Evolutionary conservation across 495 filamentous ascomycete species (phyloP).

Genomic region (Usnea hakonensis): DNA sequence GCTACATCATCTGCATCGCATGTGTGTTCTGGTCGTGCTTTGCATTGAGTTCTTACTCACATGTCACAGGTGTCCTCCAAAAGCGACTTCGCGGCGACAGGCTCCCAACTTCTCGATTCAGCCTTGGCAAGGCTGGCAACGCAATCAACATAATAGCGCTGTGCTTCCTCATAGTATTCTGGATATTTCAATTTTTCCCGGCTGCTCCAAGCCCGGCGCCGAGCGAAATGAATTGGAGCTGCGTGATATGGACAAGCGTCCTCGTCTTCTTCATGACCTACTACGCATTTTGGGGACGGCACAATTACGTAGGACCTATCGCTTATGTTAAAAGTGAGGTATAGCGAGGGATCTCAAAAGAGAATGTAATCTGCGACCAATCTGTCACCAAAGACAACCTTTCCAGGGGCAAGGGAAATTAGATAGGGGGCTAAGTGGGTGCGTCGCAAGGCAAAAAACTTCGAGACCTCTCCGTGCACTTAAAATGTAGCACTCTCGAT

Average conservation of each 20-base stretch:
- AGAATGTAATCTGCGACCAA: no score
- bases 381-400: no score
- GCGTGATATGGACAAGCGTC: constrained; percentile 24
- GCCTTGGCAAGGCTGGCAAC: constrained; percentile 33
- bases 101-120: constrained; percentile 35
- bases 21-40: constrained; percentile 27
- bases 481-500: no score
- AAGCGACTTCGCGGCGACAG: constrained; percentile 25
- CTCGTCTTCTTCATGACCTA: constrained; percentile 25
- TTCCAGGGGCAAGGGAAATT: no score
- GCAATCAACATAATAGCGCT: constrained; percentile 34
- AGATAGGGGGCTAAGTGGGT: no score
- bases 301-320: constrained; percentile 23
- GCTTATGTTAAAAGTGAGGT: constrained; percentile 13
- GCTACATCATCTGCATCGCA: constrained; percentile 34
- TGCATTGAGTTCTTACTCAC: constrained; percentile 1
- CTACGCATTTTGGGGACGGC: constrained; percentile 26
- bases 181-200: constrained; percentile 37
- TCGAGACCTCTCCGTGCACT: no score
- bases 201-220: constrained; percentile 26
- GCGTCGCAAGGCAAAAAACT: no score
- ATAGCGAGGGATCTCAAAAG: background rate
- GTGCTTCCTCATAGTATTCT: constrained; percentile 31
- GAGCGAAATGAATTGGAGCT: constrained; percentile 29
- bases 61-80: constrained; percentile 18